phyloP scores from a whole-genome alignment of 202 grass and related monocot species.

The Sporobolus alterniflorus region DNA sequence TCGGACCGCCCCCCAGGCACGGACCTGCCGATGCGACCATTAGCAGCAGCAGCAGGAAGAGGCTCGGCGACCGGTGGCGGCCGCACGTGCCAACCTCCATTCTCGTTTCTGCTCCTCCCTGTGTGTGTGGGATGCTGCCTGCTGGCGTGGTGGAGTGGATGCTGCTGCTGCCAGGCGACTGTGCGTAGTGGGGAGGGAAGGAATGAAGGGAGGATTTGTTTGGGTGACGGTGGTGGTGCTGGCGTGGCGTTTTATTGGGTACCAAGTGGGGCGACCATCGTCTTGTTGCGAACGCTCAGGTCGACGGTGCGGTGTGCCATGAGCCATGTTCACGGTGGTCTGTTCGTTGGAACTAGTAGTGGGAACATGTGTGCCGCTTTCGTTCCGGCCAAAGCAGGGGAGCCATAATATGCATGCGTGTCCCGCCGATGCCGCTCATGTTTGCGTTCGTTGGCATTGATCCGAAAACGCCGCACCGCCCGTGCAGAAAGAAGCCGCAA shows the following conservation, averaged over 20 bases:
- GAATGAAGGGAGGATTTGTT: too few relatives aligned
- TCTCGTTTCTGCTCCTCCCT: neutral
- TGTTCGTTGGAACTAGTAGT: too few relatives aligned
- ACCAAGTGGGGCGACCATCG: too few relatives aligned
- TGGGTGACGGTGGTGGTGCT: too few relatives aligned
- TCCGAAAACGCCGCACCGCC: neutral
- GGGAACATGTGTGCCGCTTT: slow-evolving; percentile 4
- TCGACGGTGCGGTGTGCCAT: too few relatives aligned
- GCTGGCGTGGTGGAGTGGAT: too few relatives aligned
- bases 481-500: neutral
- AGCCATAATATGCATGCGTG: neutral
- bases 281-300: too few relatives aligned
- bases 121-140: too few relatives aligned
- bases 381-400: neutral
- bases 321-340: too few relatives aligned
- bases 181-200: too few relatives aligned
- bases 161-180: neutral
- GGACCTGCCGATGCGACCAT: neutral
- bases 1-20: slow-evolving; percentile 37
- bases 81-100: slow-evolving; percentile 24
- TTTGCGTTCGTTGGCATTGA: neutral
- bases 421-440: neutral
- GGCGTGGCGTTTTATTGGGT: too few relatives aligned
- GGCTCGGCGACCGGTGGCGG: neutral
- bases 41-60: slow-evolving; percentile 23